Evolutionary conservation across 345 rosid genomes (phyloP), one percentile per base, ranked within the genome.

Genomic region (Eucalyptus urophylla): DNA sequence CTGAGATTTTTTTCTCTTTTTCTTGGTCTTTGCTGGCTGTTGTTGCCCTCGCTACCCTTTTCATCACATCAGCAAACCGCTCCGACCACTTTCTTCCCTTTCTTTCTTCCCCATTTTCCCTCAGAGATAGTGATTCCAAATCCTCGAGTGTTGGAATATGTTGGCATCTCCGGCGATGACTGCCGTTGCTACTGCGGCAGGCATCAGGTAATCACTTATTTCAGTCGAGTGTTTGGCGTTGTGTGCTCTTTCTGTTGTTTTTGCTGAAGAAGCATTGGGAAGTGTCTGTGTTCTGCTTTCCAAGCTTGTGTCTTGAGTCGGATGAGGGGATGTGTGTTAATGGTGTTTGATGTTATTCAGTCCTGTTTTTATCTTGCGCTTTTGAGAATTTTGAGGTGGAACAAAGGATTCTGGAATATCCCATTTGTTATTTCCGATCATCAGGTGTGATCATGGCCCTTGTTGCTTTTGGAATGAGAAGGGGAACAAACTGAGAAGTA

Each of bases 391-490:
- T 90, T 92, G 80, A 90, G 91, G 88, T 91, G 91, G 90, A 89
- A 91, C 87, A 90, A 91, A 89, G 90, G 86, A 89, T 91, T 92
- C 91, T 87, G 92, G 86, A 92, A 91, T 91, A 90, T 94, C 91
- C 92, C 92, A 93, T 94, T 95, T 91, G 94, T 95, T 90, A 95
- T 86, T 96, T 94, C 94, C 95, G 92, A 93, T 87, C 87, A 92
- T 95, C 97, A 96, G 98, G 98, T 94, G 92, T 95, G 97, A 92
- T 94, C 90, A 93, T 92, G 93, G 93, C 90, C 93, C 90, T 86
- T 92, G 88, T 91, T 89, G 91, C 91, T 92, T 91, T 92, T 93
- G 92, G 93, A 91, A 76, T 88, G 92, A 92, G 93, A 92, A 92
- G 91, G 91, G 49, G 91, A 89, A 54, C 89, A 87, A 86, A 87